A percentile compares a stretch with the other conserved stretches of the same genome.
Conservation (phyloP, 2,329 filamentous ascomycete genomes). For the Purpureocillium takamizusanense region DNA sequence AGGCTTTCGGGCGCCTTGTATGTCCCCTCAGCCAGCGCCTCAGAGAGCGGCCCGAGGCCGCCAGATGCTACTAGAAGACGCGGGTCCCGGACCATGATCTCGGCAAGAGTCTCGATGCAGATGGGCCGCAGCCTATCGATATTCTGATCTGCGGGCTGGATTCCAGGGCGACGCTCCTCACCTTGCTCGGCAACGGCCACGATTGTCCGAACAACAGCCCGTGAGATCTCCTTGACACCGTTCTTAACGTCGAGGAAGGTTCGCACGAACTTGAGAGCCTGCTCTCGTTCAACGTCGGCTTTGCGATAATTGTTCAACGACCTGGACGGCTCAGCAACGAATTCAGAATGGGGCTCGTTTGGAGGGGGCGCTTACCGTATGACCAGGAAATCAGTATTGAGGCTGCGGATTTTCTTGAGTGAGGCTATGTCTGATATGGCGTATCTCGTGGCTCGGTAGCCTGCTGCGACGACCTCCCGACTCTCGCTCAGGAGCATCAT, state of each 20-base stretch:
- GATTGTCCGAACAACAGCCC: conserved; percentile 79
- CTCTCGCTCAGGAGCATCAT: conserved; percentile 93
- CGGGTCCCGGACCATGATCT: conserved; percentile 83
- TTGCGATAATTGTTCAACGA: conserved; percentile 94
- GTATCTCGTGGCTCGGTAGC: conserved; percentile 87
- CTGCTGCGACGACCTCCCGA: conserved; percentile 89
- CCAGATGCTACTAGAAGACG: conserved; percentile 72
- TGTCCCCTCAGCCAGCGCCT: conserved; percentile 79
- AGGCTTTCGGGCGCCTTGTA: conserved; percentile 91
- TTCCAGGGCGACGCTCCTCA: conserved; percentile 79
- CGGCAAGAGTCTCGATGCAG: conserved; percentile 84
- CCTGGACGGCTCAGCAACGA: conserved; percentile 20
- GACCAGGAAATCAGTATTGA: conserved; percentile 90
- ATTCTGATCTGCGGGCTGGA: conserved; percentile 54
- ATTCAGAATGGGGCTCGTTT: neutral
- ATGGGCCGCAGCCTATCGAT: conserved; percentile 84
- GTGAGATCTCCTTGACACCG: conserved; percentile 78
- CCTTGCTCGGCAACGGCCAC: conserved; percentile 83
- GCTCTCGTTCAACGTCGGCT: conserved; percentile 92
- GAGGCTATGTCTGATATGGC: conserved; percentile 89
- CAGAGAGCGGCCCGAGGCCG: conserved; percentile 79
- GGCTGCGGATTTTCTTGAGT: conserved; percentile 72
- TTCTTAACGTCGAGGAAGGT: conserved; percentile 94
- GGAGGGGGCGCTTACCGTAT: conserved; percentile 45
- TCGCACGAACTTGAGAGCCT: conserved; percentile 91